Evolutionary conservation across 306 rosid species (phyloP).

Genomic region (Hippophae tibetana): DNA sequence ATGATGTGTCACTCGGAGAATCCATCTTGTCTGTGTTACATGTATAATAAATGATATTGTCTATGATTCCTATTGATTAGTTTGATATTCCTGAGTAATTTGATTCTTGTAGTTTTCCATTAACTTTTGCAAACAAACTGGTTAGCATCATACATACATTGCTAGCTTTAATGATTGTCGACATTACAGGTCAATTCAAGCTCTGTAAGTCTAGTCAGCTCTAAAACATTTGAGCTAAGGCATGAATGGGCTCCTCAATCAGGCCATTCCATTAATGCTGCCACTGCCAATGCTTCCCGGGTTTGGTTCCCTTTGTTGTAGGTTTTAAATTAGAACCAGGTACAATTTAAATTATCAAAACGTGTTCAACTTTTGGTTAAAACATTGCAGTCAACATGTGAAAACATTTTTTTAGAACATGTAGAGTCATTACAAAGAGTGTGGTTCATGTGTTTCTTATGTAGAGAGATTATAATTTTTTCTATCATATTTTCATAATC

Average conservation of each 20-base stretch:
- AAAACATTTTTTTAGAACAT: too few species aligned
- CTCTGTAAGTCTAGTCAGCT: constrained; percentile 76
- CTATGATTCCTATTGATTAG: too few species aligned
- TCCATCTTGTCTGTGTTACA: neutral
- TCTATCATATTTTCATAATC: too few species aligned
- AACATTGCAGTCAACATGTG: too few species aligned
- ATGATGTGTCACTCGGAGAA: neutral
- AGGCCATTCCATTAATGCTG: constrained; percentile 78
- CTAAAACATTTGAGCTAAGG: constrained; percentile 67
- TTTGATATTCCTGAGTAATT: too few species aligned
- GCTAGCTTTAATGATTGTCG: constrained; percentile 13
- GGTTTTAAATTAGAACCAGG: neutral
- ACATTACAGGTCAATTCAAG: constrained; percentile 64
- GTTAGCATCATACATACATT: neutral
- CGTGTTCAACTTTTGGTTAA: neutral
- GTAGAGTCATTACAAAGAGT: too few species aligned
- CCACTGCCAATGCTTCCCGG: constrained; percentile 96
- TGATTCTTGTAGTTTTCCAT: too few species aligned
- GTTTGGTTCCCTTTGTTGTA: constrained; percentile 30
- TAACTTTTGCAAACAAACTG: neutral
- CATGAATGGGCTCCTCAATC: constrained; percentile 80
- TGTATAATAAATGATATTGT: neutral
- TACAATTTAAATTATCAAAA: too few species aligned
- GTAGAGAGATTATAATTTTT: too few species aligned
- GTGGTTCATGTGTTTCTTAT: too few species aligned